A percentile compares a stretch with the other conserved stretches of the same genome.
Conservation (phyloP, 768 basidiomycete species). For the Termitomyces heimii region DNA sequence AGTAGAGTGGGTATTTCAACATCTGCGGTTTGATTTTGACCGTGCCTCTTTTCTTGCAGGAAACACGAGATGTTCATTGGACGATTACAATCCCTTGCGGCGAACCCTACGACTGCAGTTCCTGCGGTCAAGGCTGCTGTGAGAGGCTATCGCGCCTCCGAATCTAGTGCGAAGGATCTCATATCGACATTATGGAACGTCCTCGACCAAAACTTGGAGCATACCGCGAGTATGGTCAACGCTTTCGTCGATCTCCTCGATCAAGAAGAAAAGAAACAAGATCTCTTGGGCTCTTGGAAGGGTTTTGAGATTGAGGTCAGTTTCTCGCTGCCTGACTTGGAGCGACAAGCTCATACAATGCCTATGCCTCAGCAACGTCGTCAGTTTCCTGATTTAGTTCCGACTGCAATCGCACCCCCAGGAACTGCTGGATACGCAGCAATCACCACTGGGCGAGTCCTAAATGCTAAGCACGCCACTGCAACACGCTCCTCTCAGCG, state of each 20-base stretch:
- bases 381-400: conserved; percentile 76
- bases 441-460: conserved; percentile 74
- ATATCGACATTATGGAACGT: conserved; percentile 57
- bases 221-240: conserved; percentile 69
- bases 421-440: conserved; percentile 62
- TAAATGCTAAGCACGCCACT: conserved; percentile 79
- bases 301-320: conserved; percentile 77
- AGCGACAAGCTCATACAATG: background rate
- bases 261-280: conserved; percentile 79
- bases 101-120: conserved; percentile 51
- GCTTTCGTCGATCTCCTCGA: conserved; percentile 68
- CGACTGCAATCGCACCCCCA: conserved; percentile 34
- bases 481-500: conserved; percentile 48
- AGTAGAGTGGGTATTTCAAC: conserved; percentile 42
- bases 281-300: conserved; percentile 73
- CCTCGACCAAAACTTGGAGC: conserved; percentile 46
- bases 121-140: conserved; percentile 69
- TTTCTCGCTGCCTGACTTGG: conserved; percentile 1
- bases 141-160: conserved; percentile 70
- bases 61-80: conserved; percentile 59
- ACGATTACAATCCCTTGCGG: conserved; percentile 53
- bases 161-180: conserved; percentile 78
- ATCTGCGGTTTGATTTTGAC: background rate
- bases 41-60: conserved; percentile 29
- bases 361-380: conserved; percentile 57